Evolutionary conservation across 2,329 filamentous ascomycete genomes (phyloP).

Genomic region (Neopestalotiopsis clavispora): DNA sequence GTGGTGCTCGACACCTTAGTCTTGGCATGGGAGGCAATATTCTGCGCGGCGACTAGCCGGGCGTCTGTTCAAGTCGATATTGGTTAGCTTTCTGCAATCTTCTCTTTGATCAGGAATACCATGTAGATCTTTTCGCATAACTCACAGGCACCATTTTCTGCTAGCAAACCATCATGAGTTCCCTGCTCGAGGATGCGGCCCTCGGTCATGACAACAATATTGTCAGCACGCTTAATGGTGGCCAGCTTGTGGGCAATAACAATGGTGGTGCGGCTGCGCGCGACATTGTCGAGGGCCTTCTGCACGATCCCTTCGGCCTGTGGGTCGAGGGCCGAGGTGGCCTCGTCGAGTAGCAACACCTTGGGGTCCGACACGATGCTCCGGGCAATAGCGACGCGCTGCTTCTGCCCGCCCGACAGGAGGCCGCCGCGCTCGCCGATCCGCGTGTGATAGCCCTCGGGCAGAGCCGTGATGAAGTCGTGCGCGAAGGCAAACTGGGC

Average conservation of each 20-base stretch:
- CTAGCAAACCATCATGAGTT: conserved; percentile 25
- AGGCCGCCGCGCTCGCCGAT: conserved; percentile 68
- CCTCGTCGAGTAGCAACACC: conserved; percentile 71
- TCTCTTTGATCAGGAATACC: too few relatives aligned
- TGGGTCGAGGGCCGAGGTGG: conserved; percentile 69
- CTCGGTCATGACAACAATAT: conserved; percentile 57
- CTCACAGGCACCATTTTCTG: conserved; percentile 19
- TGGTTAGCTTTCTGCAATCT: too few relatives aligned
- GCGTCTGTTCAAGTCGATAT: conserved; percentile 6
- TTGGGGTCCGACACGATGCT: conserved; percentile 67
- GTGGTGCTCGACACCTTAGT: neutral
- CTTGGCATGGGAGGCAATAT: neutral
- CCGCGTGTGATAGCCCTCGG: conserved; percentile 66
- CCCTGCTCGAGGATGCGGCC: conserved; percentile 26
- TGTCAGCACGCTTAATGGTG: conserved; percentile 76
- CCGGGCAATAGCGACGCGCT: conserved; percentile 69
- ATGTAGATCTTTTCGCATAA: too few relatives aligned
- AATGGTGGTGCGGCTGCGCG: conserved; percentile 65
- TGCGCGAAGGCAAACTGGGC: conserved; percentile 69
- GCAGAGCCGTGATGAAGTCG: conserved; percentile 67
- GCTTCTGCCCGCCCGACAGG: conserved; percentile 71
- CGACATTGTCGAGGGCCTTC: conserved; percentile 66
- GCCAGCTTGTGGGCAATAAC: conserved; percentile 76
- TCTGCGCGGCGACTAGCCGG: conserved; percentile 23
- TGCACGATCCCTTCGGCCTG: conserved; percentile 57